These are phyloP conservation scores for Gossypium armourianum DNA, from an alignment of 441 rosid species.

Conservation along the genomic window DNA sequence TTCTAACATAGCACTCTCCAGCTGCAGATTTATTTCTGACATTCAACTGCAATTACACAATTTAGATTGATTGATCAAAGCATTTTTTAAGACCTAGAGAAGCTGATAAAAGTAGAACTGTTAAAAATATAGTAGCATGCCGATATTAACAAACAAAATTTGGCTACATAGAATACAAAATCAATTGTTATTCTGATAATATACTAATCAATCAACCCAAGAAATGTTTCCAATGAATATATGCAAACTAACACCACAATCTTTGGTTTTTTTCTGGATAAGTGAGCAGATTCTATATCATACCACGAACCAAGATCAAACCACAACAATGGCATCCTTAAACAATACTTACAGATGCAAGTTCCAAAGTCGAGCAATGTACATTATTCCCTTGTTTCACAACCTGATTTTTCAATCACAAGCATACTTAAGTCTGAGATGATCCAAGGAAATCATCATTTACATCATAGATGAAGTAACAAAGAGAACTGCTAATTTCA, in stretches of 20 bases:
- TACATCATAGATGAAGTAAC: conserved; percentile 1
- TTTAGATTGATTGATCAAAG: conserved; percentile 10
- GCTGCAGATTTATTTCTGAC: conserved; percentile 94
- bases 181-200: background rate
- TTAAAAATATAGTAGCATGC: conserved; percentile 4
- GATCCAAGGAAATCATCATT: conserved; percentile 14
- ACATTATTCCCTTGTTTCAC: conserved; percentile 82
- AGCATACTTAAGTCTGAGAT: conserved; percentile 22
- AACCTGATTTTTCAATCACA: conserved; percentile 39
- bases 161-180: conserved; percentile 1
- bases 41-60: conserved; percentile 56
- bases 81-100: conserved; percentile 13
- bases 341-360: conserved; percentile 72
- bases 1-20: conserved; percentile 77
- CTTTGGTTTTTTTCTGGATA: background rate
- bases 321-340: conserved; percentile 3
- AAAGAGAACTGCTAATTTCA: conserved; percentile 11
- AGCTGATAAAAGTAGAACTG: conserved; percentile 6
- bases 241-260: background rate
- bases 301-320: background rate
- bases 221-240: background rate
- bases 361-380: conserved; percentile 87
- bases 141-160: conserved; percentile 10
- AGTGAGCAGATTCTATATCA: background rate
- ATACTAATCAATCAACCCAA: background rate